Evolutionary conservation across 257 asterid species (phyloP), one percentile per base, ranked within the genome.

Genomic region (Jacaranda copaia): DNA sequence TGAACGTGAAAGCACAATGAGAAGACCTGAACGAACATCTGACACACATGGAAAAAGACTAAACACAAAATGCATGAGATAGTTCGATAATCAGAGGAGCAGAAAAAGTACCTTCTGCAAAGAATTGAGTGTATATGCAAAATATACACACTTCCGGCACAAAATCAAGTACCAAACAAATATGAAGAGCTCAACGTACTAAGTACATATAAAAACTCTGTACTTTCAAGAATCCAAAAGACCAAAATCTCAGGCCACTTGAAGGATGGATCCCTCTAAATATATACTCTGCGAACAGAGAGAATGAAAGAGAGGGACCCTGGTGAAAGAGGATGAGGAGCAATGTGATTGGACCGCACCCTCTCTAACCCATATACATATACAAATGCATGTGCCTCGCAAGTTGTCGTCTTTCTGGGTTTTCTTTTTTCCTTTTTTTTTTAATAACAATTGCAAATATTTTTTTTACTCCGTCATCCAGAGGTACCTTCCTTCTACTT

Each of bases 341-440:
- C 69, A 81, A 62, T 70, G 85, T 52, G 78, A 76, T 5, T 73
- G 74, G 60, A 60, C 58, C 73, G 79, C 82, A 77, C 78, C 38
- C 84, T 42, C 70, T 77, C 51, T 57, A 51, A 72, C 76, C 25
- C 74, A 57, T 55, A 74, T 79, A 56, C 80, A 81, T 81, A 72
- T 74, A 61, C 36, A 75, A 51, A 20, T 45, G 39, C 81, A 72
- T 68, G 80, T 76, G 77, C 79, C 62, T 39, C 60, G 76, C 73
- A 76, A 77, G 86, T 85, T 86, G 86, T 83, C 83, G 65, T 78
- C 76, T 77, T 71, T 48, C 77, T 72, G 79, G 70, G 32, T 25
- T 69, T 20, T 73, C 4, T 62, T 8, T 14, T 25, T 69, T 20
- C 68, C 2, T 62, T 14, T 49, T 68, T 8, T 5, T 14, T 15